These are phyloP conservation scores for Botrytis aclada DNA, from an alignment of 2,329 filamentous ascomycete genomes.

Conservation along the genomic window DNA sequence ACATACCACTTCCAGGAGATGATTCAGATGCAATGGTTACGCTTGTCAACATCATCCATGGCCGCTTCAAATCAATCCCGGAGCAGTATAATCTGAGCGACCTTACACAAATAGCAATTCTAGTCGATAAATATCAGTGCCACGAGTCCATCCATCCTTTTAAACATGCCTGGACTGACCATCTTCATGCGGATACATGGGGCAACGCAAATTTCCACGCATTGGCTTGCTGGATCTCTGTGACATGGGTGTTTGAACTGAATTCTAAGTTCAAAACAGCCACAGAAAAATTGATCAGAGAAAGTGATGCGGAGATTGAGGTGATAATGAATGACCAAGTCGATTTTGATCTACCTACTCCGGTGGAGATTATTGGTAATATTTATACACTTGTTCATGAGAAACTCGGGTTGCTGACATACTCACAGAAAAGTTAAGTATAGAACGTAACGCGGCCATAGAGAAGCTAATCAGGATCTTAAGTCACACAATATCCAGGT, in stretches of 20 bases:
- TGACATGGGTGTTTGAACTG: not conserved
- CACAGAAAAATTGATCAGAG: not conserved
- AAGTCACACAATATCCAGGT: not conserved
- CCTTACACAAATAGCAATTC: not conserved
- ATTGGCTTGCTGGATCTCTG: not conserved
- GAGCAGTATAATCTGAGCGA: not conserved
- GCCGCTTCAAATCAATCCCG: not conserved
- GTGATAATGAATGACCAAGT: not conserved
- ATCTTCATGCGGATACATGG: not conserved
- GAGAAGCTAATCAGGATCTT: too few species aligned
- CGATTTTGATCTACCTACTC: not conserved
- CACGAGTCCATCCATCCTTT: not conserved
- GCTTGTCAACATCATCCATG: not conserved
- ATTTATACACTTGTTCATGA: too few species aligned
- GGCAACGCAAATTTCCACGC: not conserved
- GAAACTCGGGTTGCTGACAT: too few species aligned
- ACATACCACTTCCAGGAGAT: not conserved
- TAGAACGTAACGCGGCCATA: not conserved
- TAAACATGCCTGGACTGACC: not conserved
- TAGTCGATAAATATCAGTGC: slow-evolving; percentile 2
- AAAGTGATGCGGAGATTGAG: not conserved
- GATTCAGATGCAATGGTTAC: not conserved
- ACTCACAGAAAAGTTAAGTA: not conserved
- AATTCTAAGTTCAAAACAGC: not conserved
- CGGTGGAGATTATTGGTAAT: not conserved